These are phyloP conservation scores for Haplographium delicatum DNA, from an alignment of 495 filamentous ascomycete species.

Conservation along the genomic window DNA sequence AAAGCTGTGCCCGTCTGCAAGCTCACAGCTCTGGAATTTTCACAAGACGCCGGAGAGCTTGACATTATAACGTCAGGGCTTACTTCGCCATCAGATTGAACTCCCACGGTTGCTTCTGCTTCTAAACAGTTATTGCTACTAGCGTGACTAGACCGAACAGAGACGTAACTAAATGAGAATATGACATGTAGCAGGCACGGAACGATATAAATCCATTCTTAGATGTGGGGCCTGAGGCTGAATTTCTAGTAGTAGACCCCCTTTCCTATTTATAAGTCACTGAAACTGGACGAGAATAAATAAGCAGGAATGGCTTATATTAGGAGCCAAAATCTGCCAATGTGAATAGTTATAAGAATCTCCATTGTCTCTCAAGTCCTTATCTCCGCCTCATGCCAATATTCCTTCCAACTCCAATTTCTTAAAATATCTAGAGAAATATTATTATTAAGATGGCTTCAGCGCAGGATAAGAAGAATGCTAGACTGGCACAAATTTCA, in stretches of 20 bases:
- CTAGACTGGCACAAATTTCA: too few relatives aligned
- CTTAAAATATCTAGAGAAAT: too few relatives aligned
- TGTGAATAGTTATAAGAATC: too few relatives aligned
- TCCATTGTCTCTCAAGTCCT: too few relatives aligned
- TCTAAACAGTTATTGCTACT: constrained; percentile 1
- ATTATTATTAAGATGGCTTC: too few relatives aligned
- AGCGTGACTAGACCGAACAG: constrained; percentile 3
- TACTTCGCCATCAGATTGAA: constrained; percentile 9
- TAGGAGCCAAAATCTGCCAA: too few relatives aligned
- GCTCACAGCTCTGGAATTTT: neutral
- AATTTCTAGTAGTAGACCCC: neutral
- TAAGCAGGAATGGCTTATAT: too few relatives aligned
- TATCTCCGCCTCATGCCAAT: too few relatives aligned
- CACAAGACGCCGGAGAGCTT: constrained; percentile 8
- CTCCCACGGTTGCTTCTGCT: constrained; percentile 13
- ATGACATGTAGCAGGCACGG: constrained; percentile 9
- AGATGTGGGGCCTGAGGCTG: neutral
- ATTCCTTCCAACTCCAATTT: too few relatives aligned
- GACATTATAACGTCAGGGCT: constrained; percentile 8
- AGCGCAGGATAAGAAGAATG: too few relatives aligned
- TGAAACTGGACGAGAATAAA: constrained; percentile 8
- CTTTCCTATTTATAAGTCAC: constrained; percentile 6
- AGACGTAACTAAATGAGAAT: constrained; percentile 10
- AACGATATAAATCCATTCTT: constrained; percentile 11
- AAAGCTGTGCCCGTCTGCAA: neutral